Conservation (phyloP, 1,139 yeast genomes). For the Debaryomyces singareniensis region DNA sequence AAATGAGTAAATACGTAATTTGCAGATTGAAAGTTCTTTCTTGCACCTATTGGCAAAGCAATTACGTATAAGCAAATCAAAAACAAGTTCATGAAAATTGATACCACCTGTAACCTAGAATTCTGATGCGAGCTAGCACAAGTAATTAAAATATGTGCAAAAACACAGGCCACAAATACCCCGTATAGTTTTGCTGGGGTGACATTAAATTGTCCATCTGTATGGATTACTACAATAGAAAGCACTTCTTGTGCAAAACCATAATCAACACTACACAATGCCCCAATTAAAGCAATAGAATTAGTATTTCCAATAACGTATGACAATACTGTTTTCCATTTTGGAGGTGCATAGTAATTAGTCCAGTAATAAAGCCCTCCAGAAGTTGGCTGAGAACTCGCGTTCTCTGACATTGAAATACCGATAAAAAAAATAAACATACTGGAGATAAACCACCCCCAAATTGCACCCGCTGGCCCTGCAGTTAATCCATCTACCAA, state of each 20-base stretch:
- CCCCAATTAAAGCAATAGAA: slow-evolving; percentile 21
- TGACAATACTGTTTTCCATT: slow-evolving; percentile 15
- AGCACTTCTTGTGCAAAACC: slow-evolving; percentile 22
- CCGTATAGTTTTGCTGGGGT: slow-evolving; percentile 21
- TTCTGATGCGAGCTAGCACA: slow-evolving; percentile 17
- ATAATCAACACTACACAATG: slow-evolving; percentile 20
- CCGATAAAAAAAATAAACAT: slow-evolving; percentile 50
- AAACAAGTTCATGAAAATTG: slow-evolving; percentile 14
- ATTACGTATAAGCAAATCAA: slow-evolving; percentile 14
- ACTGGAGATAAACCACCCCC: slow-evolving; percentile 61
- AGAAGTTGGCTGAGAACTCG: slow-evolving; percentile 56
- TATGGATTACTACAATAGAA: slow-evolving; percentile 16
- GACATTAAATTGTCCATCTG: slow-evolving; percentile 17
- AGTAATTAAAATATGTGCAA: slow-evolving; percentile 14
- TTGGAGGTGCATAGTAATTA: slow-evolving; percentile 19
- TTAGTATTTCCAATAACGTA: slow-evolving; percentile 23
- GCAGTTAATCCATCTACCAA: slow-evolving; percentile 26
- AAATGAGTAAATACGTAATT: slow-evolving; percentile 13
- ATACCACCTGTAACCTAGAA: slow-evolving; percentile 15
- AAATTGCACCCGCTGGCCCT: slow-evolving; percentile 51
- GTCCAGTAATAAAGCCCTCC: slow-evolving; percentile 60
- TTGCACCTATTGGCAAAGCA: slow-evolving; percentile 23
- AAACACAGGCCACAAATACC: slow-evolving; percentile 19
- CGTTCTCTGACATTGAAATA: slow-evolving; percentile 52
- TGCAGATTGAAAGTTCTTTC: slow-evolving; percentile 9